Evolutionary conservation across 441 rosid genomes (phyloP).

Genomic region (Adansonia madagascariensis): DNA sequence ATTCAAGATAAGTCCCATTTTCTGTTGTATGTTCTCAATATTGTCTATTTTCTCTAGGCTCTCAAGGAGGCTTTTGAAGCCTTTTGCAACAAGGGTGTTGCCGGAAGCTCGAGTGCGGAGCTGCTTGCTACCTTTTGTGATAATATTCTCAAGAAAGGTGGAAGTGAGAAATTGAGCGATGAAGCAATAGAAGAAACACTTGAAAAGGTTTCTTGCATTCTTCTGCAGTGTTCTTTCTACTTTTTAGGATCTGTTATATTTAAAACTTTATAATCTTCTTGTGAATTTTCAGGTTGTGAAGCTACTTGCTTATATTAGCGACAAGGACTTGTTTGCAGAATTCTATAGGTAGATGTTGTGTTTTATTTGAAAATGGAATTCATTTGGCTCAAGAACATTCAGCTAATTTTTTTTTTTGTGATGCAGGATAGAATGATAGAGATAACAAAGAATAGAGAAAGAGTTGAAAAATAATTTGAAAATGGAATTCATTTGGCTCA

Average conservation of each 20-base stretch:
- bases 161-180: constrained; percentile 53
- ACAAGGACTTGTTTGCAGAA: constrained; percentile 55
- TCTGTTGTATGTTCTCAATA: neutral
- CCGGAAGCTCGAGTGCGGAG: constrained; percentile 58
- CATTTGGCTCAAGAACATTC: constrained; percentile 13
- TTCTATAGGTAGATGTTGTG: constrained; percentile 46
- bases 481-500: neutral
- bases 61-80: constrained; percentile 58
- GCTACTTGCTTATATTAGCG: constrained; percentile 55
- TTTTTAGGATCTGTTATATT: neutral
- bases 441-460: too few relatives aligned
- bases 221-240: neutral
- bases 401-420: neutral
- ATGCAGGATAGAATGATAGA: neutral
- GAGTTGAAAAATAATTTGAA: neutral
- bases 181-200: constrained; percentile 59
- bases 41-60: constrained; percentile 35
- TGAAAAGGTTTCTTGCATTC: constrained; percentile 45
- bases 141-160: constrained; percentile 56
- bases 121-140: constrained; percentile 57
- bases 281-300: constrained; percentile 42
- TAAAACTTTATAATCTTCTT: neutral
- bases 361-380: neutral
- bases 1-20: neutral
- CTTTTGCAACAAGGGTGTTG: constrained; percentile 56